Evolutionary conservation across 345 rosid species (phyloP).

Genomic region (Carallia pectinifolia): DNA sequence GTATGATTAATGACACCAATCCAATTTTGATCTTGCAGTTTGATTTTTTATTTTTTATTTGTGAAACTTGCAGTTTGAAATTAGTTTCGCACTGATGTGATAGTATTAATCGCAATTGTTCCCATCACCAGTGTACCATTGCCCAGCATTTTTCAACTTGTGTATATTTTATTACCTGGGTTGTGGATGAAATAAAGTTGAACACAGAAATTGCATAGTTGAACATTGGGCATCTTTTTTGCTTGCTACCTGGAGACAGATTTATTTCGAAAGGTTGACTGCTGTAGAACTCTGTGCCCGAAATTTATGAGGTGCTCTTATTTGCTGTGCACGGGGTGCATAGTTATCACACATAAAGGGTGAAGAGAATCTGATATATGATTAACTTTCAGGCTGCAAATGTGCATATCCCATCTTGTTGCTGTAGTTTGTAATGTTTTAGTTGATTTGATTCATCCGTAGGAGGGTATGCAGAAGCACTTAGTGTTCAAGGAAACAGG

Average conservation of each 20-base stretch:
- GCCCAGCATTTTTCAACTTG: no score
- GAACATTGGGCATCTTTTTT: neutral
- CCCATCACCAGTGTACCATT: no score
- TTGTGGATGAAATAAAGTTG: no score
- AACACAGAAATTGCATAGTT: neutral
- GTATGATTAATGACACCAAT: constrained; percentile 29
- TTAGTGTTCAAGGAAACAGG: constrained; percentile 67
- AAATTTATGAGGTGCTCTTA: no score
- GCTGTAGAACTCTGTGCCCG: no score
- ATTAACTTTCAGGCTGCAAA: no score
- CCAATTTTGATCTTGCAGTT: neutral
- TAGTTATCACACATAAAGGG: no score
- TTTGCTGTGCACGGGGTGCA: no score
- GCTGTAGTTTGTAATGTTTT: neutral
- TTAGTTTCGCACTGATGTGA: neutral
- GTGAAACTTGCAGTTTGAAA: neutral
- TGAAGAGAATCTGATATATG: no score
- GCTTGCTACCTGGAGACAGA: neutral
- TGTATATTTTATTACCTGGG: no score
- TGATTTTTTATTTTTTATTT: neutral
- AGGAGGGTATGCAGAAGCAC: constrained; percentile 82
- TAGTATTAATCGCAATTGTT: no score
- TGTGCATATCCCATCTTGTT: neutral
- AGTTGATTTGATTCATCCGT: constrained; percentile 3
- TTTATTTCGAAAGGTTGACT: neutral